Evolutionary conservation across 257 asterid genomes (phyloP).

Genomic region (Salvia hispanica): DNA sequence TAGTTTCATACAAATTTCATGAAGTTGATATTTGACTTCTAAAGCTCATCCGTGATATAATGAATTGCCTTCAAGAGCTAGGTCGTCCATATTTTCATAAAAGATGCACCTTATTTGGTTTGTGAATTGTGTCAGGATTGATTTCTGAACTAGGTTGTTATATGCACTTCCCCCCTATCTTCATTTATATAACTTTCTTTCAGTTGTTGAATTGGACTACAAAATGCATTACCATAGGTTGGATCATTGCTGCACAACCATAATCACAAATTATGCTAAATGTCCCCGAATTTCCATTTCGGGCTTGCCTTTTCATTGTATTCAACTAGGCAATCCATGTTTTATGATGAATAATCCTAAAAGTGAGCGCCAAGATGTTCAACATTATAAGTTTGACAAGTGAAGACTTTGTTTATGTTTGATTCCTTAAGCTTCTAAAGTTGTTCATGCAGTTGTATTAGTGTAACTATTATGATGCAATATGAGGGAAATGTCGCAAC

Average conservation of each 20-base stretch:
- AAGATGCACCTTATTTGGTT: background rate
- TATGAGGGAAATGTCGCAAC: background rate
- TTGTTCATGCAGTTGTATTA: background rate
- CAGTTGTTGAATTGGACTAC: constrained; percentile 3
- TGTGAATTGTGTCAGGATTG: constrained; percentile 14
- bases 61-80: constrained; percentile 5
- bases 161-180: background rate
- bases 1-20: constrained; percentile 22
- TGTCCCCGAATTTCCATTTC: constrained; percentile 1
- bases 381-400: background rate
- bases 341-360: background rate
- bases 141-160: constrained; percentile 5
- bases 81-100: too few species aligned
- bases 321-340: background rate
- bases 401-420: background rate
- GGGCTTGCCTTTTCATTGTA: background rate
- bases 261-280: background rate
- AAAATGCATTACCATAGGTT: background rate
- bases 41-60: constrained; percentile 17
- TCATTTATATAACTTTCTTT: background rate
- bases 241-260: background rate
- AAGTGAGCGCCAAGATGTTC: constrained; percentile 4
- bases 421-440: constrained; percentile 5
- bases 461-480: background rate
- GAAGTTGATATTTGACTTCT: constrained; percentile 28